These are phyloP conservation scores for Penicillium expansum DNA, from an alignment of 2,329 filamentous ascomycete species.

Conservation along the genomic window DNA sequence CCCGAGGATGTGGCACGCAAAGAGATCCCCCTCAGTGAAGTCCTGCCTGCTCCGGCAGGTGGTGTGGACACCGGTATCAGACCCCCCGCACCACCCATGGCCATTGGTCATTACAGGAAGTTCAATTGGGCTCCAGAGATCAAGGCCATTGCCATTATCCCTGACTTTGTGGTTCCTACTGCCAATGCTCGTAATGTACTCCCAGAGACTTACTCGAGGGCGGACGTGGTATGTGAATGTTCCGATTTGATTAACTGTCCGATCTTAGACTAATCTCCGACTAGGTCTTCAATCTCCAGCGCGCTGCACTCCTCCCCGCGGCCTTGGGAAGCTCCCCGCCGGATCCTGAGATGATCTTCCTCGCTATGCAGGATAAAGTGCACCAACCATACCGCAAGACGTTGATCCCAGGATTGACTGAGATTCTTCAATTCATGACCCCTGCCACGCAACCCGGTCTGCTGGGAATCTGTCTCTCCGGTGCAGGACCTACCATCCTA, in stretches of 20 bases:
- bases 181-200: slow-evolving; percentile 84
- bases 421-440: slow-evolving; percentile 88
- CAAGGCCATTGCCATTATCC: slow-evolving; percentile 95
- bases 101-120: slow-evolving; percentile 94
- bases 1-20: slow-evolving; percentile 85
- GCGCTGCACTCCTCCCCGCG: slow-evolving; percentile 85
- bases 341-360: slow-evolving; percentile 89
- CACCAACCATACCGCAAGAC: slow-evolving; percentile 94
- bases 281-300: slow-evolving; percentile 80
- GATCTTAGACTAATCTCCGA: slow-evolving; percentile 1
- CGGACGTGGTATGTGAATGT: slow-evolving; percentile 68
- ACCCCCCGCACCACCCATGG: slow-evolving; percentile 83
- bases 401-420: slow-evolving; percentile 84
- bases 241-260: not conserved
- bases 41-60: slow-evolving; percentile 83
- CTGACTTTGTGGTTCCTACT: slow-evolving; percentile 93
- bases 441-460: slow-evolving; percentile 83
- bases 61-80: slow-evolving; percentile 83
- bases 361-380: slow-evolving; percentile 97
- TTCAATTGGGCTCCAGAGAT: slow-evolving; percentile 93
- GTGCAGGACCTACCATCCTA: slow-evolving; percentile 90
- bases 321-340: slow-evolving; percentile 87
- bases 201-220: slow-evolving; percentile 72
- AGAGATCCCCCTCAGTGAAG: slow-evolving; percentile 92
- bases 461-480: slow-evolving; percentile 89